A percentile compares a stretch with the other conserved stretches of the same genome.
Evolutionary conservation across 2,329 filamentous ascomycete species (phyloP).

Genomic region (Fusarium cyanostomum): DNA sequence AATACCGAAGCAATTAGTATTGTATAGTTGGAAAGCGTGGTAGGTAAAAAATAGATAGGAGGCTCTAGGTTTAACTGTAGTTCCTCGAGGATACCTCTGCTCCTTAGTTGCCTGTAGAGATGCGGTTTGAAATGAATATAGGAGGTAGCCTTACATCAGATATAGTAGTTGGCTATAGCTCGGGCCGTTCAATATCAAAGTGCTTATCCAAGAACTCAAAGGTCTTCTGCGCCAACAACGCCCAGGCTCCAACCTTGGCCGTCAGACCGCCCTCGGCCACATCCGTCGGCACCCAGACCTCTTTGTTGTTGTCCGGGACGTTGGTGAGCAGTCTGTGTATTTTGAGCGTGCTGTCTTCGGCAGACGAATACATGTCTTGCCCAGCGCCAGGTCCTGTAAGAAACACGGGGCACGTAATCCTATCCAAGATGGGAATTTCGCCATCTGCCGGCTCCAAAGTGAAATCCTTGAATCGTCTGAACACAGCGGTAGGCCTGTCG

Average conservation of each 20-base stretch:
- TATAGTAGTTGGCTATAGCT: no score
- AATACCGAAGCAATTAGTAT: background rate
- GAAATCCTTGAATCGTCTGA: slow-evolving; percentile 30
- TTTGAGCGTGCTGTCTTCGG: no score
- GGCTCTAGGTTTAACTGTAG: background rate
- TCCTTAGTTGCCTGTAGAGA: background rate
- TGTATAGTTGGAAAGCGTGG: background rate
- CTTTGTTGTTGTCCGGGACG: background rate
- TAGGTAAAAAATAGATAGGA: background rate
- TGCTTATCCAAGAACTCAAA: background rate
- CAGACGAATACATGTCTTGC: no score
- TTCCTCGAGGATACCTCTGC: background rate
- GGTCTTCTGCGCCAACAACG: background rate
- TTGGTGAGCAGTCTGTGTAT: no score
- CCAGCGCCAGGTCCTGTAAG: no score
- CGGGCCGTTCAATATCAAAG: background rate
- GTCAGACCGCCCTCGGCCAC: background rate
- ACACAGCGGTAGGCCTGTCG: slow-evolving; percentile 35
- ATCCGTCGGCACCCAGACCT: background rate
- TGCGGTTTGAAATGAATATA: no score
- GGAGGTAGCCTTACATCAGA: no score
- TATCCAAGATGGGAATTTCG: slow-evolving; percentile 24
- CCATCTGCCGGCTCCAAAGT: slow-evolving; percentile 3
- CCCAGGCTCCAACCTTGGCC: background rate
- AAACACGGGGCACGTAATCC: slow-evolving; percentile 40